Conservation (phyloP, 768 basidiomycete genomes). For the Leccinum subtestaceum region DNA sequence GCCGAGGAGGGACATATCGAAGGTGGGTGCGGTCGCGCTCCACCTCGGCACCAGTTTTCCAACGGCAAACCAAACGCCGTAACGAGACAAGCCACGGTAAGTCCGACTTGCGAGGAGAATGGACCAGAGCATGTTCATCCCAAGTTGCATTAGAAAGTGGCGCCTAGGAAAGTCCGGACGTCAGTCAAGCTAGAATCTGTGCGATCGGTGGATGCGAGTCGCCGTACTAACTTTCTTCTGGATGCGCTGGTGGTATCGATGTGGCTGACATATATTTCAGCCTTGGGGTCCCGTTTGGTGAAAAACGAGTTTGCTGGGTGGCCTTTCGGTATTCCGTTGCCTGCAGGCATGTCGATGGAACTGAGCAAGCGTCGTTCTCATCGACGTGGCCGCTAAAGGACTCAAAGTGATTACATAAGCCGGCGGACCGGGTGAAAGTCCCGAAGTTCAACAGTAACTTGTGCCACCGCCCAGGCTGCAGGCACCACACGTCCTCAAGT, state of each 20-base stretch:
- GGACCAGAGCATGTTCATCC: conserved; percentile 27
- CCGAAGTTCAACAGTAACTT: no score
- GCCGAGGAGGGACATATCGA: conserved; percentile 22
- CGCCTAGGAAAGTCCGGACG: conserved; percentile 10
- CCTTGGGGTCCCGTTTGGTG: conserved; percentile 12
- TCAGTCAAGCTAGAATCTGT: conserved; percentile 4
- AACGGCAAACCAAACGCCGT: conserved; percentile 28
- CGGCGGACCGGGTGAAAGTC: background rate
- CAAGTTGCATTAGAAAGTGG: conserved; percentile 27
- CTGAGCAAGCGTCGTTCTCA: conserved; percentile 2
- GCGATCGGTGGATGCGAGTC: background rate
- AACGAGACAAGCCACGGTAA: conserved; percentile 24
- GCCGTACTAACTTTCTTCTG: conserved; percentile 25
- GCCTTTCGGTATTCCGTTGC: conserved; percentile 22
- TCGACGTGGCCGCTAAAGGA: background rate
- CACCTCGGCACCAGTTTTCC: conserved; percentile 19
- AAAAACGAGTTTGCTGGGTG: conserved; percentile 28
- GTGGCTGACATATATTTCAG: conserved; percentile 32
- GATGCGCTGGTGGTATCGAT: conserved; percentile 20
- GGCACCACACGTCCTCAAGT: no score
- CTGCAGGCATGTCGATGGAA: conserved; percentile 24
- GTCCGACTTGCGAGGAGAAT: conserved; percentile 24
- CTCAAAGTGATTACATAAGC: conserved; percentile 21
- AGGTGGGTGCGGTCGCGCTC: conserved; percentile 13
- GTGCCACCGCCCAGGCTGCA: no score